A percentile compares a stretch with the other conserved stretches of the same genome.
phyloP scores from a whole-genome alignment of 23 red algal species.

The Gracilaria vermiculophylla region DNA sequence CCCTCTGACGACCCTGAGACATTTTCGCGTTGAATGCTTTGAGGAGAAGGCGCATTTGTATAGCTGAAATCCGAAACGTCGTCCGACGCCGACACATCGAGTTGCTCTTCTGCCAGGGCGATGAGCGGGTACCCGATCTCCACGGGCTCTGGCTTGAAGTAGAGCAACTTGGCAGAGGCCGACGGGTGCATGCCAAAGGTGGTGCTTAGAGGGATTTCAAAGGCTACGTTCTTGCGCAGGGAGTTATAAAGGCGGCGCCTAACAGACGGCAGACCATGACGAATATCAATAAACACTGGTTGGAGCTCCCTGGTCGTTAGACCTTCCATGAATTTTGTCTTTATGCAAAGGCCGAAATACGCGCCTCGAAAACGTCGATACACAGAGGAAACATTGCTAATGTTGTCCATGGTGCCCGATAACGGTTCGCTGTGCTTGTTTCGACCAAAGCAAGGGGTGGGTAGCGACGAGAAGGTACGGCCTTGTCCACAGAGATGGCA shows the following conservation, averaged over 20 bases:
- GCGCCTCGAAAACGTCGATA: slow-evolving; percentile 64
- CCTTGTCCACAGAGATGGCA: slow-evolving; percentile 40
- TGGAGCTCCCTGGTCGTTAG: not conserved
- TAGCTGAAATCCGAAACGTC: not conserved
- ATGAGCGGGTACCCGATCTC: slow-evolving; percentile 1
- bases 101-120: not conserved
- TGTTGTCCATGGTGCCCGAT: not conserved
- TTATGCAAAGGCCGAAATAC: slow-evolving; percentile 48
- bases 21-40: not conserved
- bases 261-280: slow-evolving; percentile 24
- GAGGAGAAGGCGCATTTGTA: not conserved
- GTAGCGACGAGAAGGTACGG: not conserved
- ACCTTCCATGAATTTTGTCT: not conserved
- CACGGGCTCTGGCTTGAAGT: slow-evolving; percentile 23
- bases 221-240: slow-evolving; percentile 34
- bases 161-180: slow-evolving; percentile 3
- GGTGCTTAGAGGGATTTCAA: not conserved
- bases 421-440: not conserved
- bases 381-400: slow-evolving; percentile 46
- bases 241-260: slow-evolving; percentile 1
- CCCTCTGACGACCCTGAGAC: not conserved
- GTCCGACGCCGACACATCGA: not conserved
- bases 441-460: slow-evolving; percentile 22
- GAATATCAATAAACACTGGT: slow-evolving; percentile 46
- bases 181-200: slow-evolving; percentile 22